Percentiles rank a stretch among this genome's conserved stretches.
Conservation (phyloP, 371 early-diverging fungal species). For the Lichtheimia corymbifera region DNA sequence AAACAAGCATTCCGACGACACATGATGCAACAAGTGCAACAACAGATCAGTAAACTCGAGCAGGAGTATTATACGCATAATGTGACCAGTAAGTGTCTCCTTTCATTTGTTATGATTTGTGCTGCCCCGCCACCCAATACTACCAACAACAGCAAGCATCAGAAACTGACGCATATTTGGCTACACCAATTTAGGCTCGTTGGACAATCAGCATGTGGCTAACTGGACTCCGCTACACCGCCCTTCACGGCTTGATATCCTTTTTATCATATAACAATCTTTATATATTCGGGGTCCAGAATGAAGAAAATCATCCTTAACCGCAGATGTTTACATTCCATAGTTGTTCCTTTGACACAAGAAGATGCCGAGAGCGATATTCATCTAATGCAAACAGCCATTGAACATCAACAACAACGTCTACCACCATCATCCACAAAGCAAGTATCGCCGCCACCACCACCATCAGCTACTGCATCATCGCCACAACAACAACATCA, state of each 20-base stretch:
- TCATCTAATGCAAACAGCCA: constrained; percentile 12
- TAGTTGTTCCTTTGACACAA: constrained; percentile 16
- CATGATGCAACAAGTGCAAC: constrained; percentile 27
- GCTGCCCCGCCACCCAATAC: not conserved
- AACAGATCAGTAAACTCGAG: constrained; percentile 28
- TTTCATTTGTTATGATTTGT: not conserved
- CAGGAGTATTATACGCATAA: constrained; percentile 25
- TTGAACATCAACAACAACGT: constrained; percentile 9
- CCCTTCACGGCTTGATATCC: constrained; percentile 33
- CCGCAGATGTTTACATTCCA: constrained; percentile 8
- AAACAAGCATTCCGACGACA: constrained; percentile 20
- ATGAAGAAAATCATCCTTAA: constrained; percentile 3
- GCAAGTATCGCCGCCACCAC: not conserved
- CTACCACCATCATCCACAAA: not conserved
- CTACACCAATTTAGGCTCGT: constrained; percentile 22
- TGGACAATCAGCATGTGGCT: constrained; percentile 36
- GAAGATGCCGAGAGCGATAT: constrained; percentile 19
- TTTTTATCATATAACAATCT: constrained; percentile 13
- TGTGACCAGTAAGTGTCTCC: constrained; percentile 14
- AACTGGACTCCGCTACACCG: constrained; percentile 31
- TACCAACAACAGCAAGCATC: not conserved
- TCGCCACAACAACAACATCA: not conserved
- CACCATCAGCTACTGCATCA: constrained; percentile 4
- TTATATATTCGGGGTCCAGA: not conserved
- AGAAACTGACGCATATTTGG: constrained; percentile 1